phyloP scores from a whole-genome alignment of 2,329 filamentous ascomycete species.

The Penicillium freii region DNA sequence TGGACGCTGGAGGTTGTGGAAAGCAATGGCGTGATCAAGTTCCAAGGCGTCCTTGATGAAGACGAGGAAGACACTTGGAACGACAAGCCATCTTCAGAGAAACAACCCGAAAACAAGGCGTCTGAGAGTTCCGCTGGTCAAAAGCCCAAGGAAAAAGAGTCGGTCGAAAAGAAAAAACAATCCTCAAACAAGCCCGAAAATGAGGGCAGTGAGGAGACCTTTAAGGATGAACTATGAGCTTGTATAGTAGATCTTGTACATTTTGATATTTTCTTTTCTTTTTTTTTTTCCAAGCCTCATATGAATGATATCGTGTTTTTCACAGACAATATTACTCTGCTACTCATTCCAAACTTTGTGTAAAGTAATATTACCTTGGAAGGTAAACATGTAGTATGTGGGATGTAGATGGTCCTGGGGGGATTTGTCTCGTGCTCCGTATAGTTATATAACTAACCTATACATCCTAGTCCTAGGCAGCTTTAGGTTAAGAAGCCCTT shows the following conservation, averaged over 20 bases:
- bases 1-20: slow-evolving; percentile 84
- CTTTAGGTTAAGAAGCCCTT: not conserved
- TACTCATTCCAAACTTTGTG: not conserved
- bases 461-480: not conserved
- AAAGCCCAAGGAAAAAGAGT: slow-evolving; percentile 23
- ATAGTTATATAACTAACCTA: not conserved
- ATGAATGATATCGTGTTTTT: not conserved
- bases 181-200: slow-evolving; percentile 12
- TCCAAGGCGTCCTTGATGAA: slow-evolving; percentile 66
- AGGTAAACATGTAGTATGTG: too few relatives aligned
- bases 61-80: slow-evolving; percentile 51
- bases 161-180: slow-evolving; percentile 6
- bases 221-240: slow-evolving; percentile 40
- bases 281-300: not conserved
- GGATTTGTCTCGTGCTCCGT: not conserved
- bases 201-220: slow-evolving; percentile 40
- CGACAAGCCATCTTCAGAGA: slow-evolving; percentile 11
- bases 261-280: not conserved
- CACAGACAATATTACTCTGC: too few relatives aligned
- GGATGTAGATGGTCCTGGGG: too few relatives aligned
- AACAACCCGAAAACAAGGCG: slow-evolving; percentile 13
- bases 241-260: slow-evolving; percentile 16
- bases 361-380: too few relatives aligned
- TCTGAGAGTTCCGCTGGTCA: slow-evolving; percentile 19
- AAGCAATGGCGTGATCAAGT: slow-evolving; percentile 61